phyloP scores from a whole-genome alignment of 306 rosid genomes.

The Vigna hirtella region DNA sequence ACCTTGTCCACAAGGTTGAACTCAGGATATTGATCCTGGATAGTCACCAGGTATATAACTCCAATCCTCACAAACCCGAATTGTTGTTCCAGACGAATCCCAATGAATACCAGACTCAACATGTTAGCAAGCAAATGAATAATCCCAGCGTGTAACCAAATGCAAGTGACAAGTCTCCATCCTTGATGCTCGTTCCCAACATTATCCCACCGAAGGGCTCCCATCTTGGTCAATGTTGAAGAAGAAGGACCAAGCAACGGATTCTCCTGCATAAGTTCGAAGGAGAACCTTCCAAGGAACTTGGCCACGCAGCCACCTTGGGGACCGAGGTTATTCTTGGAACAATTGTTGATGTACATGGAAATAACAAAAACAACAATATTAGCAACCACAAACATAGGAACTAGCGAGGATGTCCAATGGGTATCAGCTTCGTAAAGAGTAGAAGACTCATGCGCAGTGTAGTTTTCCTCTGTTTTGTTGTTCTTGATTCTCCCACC shows the following conservation, averaged over 20 bases:
- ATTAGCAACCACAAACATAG: conserved; percentile 68
- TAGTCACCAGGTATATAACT: conserved; percentile 62
- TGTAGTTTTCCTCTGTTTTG: conserved; percentile 26
- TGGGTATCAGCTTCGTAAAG: conserved; percentile 57
- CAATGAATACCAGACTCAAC: conserved; percentile 74
- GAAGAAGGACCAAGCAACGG: conserved; percentile 92
- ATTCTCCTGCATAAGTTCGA: conserved; percentile 78
- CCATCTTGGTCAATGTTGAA: conserved; percentile 77
- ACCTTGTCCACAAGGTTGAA: too few species aligned
- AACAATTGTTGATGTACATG: conserved; percentile 81
- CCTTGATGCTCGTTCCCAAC: conserved; percentile 68
- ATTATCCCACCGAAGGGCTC: conserved; percentile 69
- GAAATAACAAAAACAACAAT: conserved; percentile 62
- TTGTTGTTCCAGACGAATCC: conserved; percentile 89
- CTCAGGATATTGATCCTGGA: too few species aligned
- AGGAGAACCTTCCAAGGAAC: conserved; percentile 79
- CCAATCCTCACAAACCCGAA: conserved; percentile 90
- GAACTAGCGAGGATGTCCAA: conserved; percentile 87
- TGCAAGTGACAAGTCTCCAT: conserved; percentile 86
- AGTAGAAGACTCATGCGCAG: conserved; percentile 47
- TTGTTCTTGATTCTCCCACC: conserved; percentile 49
- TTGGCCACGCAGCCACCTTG: conserved; percentile 62
- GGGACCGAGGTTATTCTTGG: conserved; percentile 44
- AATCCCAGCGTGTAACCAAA: conserved; percentile 90
- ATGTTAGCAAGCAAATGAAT: conserved; percentile 78